Evolutionary conservation across 2,329 filamentous ascomycete genomes (phyloP), one percentile per base, ranked within the genome.

Genomic region (Dichotomopilus funicola): DNA sequence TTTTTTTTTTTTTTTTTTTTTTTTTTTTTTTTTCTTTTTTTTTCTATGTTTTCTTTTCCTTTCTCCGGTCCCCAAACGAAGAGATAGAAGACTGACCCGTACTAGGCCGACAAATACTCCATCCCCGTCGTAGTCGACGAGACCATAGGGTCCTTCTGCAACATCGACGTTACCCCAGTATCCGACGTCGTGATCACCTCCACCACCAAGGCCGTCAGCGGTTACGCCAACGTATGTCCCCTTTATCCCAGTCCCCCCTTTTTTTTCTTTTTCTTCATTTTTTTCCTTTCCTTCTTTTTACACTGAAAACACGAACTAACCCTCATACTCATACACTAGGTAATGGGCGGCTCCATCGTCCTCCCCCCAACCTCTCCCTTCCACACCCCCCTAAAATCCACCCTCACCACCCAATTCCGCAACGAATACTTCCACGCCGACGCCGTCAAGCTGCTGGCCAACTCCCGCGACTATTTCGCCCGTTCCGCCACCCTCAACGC

Each of bases 181-280:
- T 73, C 75, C 1, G 79, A 84, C 59, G 64, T 81, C 0, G 58
- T 84, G 35, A 60, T 79, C 12, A 76, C 76, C 0, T 78, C 74
- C 31, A 69, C 83, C 12, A 83, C 79, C n/a, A 84, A 84, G 65
- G 73, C 74, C 1, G 83, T 85, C 63, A 80, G 70, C 57, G 82
- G 82, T 12, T 75, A 75, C 57, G 73, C 78, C 27, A 74, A 85
- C 61, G 63, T 63, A 41, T 5, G 27, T 12, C n/a, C 33, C 37
- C 56, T 63, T 11, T 13, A 12, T 41, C 41, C 36, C n/a, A n/a
- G n/a, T n/a, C 19, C 19, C 8, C 36, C 37, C 19, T 37, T 38
- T 38, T 38, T 4, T 38, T 4, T 38, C 37, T 12, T 4, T 38
- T 4, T 12, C 8, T 38, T 38, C 36, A 7, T 38, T 38, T 38